Conservation (phyloP, 2,329 filamentous ascomycete species). For the Neonectria neomacrospora region DNA sequence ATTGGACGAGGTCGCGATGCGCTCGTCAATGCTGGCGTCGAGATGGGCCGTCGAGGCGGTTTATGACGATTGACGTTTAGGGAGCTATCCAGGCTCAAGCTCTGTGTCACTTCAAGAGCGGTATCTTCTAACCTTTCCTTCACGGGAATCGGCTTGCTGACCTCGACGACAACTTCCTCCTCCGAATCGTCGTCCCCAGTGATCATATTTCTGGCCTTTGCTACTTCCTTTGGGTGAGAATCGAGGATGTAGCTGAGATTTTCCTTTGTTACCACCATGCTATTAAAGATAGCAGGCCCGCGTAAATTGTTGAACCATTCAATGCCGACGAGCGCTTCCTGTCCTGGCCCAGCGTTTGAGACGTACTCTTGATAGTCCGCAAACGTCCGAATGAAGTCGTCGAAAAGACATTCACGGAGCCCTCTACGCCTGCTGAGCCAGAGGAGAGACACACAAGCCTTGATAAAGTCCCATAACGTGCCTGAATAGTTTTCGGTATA, state of each 20-base stretch:
- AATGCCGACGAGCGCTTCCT: conserved; percentile 50
- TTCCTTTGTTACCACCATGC: conserved; percentile 49
- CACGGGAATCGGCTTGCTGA: not conserved
- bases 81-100: conserved; percentile 20
- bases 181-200: conserved; percentile 17
- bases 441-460: conserved; percentile 57
- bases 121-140: not conserved
- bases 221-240: conserved; percentile 49
- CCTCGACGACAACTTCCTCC: not conserved
- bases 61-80: conserved; percentile 33
- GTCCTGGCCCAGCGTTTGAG: conserved; percentile 35
- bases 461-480: conserved; percentile 55
- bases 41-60: not conserved
- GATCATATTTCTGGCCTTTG: conserved; percentile 33
- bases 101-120: not conserved
- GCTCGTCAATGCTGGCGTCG: not conserved
- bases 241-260: conserved; percentile 51
- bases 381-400: conserved; percentile 63
- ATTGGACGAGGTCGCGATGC: conserved; percentile 25
- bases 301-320: conserved; percentile 55
- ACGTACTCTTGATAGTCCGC: conserved; percentile 57
- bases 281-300: conserved; percentile 45
- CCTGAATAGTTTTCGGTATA: conserved; percentile 55
- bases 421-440: conserved; percentile 48
- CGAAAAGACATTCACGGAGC: conserved; percentile 59